Evolutionary conservation across 306 rosid species (phyloP), one percentile per base, ranked within the genome.

Genomic region (Herpetospermum pedunculosum): DNA sequence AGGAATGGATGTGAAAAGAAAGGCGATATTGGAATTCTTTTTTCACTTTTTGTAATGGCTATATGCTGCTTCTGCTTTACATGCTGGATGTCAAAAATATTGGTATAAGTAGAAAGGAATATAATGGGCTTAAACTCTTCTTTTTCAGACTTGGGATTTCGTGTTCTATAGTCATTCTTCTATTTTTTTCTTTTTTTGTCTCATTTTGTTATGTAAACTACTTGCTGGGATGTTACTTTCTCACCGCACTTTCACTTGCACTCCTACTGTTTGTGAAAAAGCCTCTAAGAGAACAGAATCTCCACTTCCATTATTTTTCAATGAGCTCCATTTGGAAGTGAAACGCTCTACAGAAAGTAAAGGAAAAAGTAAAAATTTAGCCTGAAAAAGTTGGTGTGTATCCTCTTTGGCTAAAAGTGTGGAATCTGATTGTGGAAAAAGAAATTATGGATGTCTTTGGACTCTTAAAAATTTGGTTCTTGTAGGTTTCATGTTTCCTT

Each of bases 81-180:
- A 72, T 59, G 81, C 80, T 85, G 88, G 90, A 86, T 93, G 89
- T 84, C 78, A 76, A 87, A 83, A 49, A 75, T 47, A 77, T 76
- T 14, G 10, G 46, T 54, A 37, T 58, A 82, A 73, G 65, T 68
- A 53, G 82, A 73, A 77, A 73, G 67, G 75, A 70, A 77, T 55
- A 78, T 74, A 73, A 75, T 75, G 79, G 80, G 79, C 53, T 15
- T 15, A 77, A 83, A 76, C 72, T 46, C 77, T 76, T 49, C 63
- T 72, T 72, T 60, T 52, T 52, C 76, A 52, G 48, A 73, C 72
- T 46, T 79, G 72, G 85, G 37, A 40, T 74, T 88, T 80, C 96
- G 90, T 92, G 89, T 79, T 84, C 78, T 72, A 54, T 37, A 75
- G 81, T 77, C 80, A 76, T 84, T 89, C 88, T 78, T 81, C 58